Conservation (phyloP, 768 basidiomycete genomes). For the Xerocomus potaroensis region DNA sequence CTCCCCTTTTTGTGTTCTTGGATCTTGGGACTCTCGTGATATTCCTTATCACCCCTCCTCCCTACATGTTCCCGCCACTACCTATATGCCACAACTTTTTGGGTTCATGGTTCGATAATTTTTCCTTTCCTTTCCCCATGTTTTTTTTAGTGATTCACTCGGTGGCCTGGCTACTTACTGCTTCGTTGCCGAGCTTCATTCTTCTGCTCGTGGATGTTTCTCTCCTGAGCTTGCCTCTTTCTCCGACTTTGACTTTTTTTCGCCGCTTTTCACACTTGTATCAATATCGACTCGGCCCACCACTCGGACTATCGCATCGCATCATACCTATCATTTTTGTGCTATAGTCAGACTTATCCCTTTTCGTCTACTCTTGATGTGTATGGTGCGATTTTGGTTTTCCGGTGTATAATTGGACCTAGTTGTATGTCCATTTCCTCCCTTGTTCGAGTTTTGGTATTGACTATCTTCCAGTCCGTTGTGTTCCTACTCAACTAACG, state of each 20-base stretch:
- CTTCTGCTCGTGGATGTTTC: neutral
- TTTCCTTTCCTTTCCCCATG: constrained; percentile 12
- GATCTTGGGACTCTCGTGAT: constrained; percentile 35
- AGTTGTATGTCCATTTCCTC: constrained; percentile 16
- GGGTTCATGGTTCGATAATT: constrained; percentile 24
- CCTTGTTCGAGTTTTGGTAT: neutral
- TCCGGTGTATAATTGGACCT: constrained; percentile 28
- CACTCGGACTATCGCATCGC: constrained; percentile 31
- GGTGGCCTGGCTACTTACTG: constrained; percentile 18
- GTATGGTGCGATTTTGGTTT: constrained; percentile 33
- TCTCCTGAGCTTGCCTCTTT: neutral
- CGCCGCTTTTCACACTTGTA: constrained; percentile 19
- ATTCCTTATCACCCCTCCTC: constrained; percentile 14
- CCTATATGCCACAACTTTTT: constrained; percentile 19
- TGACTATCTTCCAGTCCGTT: constrained; percentile 20
- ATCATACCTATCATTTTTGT: constrained; percentile 28
- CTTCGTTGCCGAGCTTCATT: constrained; percentile 6
- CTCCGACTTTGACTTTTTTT: neutral
- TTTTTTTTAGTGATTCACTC: constrained; percentile 27
- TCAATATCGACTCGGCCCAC: constrained; percentile 32
- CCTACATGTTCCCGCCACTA: constrained; percentile 12
- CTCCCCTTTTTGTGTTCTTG: constrained; percentile 36
- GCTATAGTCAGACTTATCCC: constrained; percentile 14
- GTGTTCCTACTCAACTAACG: constrained; percentile 24
- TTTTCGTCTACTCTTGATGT: constrained; percentile 16